Evolutionary conservation across 306 rosid species (phyloP).

Genomic region (Potentilla sterilis): DNA sequence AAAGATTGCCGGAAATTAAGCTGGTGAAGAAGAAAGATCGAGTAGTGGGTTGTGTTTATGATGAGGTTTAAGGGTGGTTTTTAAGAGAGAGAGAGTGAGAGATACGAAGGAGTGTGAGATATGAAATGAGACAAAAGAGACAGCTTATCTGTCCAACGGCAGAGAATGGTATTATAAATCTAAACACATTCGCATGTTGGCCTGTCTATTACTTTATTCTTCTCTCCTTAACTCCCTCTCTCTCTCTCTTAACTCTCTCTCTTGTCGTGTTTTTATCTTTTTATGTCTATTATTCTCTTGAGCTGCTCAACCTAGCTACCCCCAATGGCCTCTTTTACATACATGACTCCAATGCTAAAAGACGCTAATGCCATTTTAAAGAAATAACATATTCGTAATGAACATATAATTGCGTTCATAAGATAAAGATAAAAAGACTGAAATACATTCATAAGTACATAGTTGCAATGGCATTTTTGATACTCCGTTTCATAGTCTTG

Average conservation of each 20-base stretch:
- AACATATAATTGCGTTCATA: no score
- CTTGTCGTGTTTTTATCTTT: conserved; percentile 40
- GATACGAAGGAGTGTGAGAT: not conserved
- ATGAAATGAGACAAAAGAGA: conserved; percentile 62
- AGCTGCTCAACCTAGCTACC: conserved; percentile 15
- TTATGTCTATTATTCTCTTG: conserved; percentile 24
- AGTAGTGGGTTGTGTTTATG: not conserved
- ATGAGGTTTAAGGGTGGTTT: conserved; percentile 10
- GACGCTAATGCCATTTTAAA: conserved; percentile 7
- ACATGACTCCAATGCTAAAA: not conserved
- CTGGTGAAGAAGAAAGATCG: not conserved
- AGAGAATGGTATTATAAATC: conserved; percentile 43
- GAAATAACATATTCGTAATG: not conserved
- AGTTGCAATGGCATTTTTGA: no score
- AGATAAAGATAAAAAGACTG: no score
- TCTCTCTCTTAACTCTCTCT: conserved; percentile 26
- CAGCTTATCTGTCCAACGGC: conserved; percentile 60
- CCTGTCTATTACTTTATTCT: conserved; percentile 78
- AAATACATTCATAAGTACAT: no score
- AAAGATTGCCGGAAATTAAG: not conserved
- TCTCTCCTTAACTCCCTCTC: conserved; percentile 43
- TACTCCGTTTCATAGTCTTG: no score
- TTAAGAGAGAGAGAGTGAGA: conserved; percentile 10
- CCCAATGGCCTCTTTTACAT: conserved; percentile 7
- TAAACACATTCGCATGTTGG: conserved; percentile 69